A percentile compares a stretch with the other conserved stretches of the same genome.
Conservation (phyloP, 2,329 filamentous ascomycete species). For the Aphanoascus verrucosus region DNA sequence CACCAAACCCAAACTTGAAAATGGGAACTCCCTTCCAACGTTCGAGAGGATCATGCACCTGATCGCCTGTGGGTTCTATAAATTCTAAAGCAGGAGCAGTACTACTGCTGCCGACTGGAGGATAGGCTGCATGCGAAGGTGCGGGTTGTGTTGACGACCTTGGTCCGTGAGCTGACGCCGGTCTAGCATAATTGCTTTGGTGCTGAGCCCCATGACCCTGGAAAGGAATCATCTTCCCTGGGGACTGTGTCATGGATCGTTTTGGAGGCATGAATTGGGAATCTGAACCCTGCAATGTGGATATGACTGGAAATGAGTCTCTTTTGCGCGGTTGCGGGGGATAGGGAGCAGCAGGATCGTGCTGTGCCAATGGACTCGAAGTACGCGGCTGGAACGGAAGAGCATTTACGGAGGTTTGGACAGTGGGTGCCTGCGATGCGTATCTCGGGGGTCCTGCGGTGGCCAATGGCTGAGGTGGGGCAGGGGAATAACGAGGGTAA, state of each 20-base stretch:
- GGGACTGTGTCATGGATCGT: constrained; percentile 50
- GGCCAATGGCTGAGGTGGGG: constrained; percentile 29
- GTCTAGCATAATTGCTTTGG: constrained; percentile 41
- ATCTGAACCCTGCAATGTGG: constrained; percentile 12
- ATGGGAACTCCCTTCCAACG: constrained; percentile 86
- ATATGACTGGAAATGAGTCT: not conserved
- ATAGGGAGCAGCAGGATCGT: constrained; percentile 18
- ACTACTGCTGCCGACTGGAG: constrained; percentile 25
- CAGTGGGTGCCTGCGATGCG: constrained; percentile 28
- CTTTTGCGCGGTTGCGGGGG: not conserved
- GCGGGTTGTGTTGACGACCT: constrained; percentile 25
- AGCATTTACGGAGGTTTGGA: constrained; percentile 18
- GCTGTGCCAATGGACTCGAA: constrained; percentile 53
- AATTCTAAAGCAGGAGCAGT: constrained; percentile 45
- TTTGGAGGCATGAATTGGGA: constrained; percentile 32
- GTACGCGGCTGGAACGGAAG: constrained; percentile 52
- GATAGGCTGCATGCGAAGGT: constrained; percentile 19
- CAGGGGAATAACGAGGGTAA: constrained; percentile 37
- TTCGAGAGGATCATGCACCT: constrained; percentile 61
- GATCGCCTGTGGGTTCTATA: constrained; percentile 46
- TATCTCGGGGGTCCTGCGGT: constrained; percentile 29
- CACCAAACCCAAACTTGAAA: constrained; percentile 79
- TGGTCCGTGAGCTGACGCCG: constrained; percentile 45
- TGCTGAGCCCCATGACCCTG: constrained; percentile 35
- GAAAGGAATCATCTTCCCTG: constrained; percentile 43